phyloP scores from a whole-genome alignment of 352 stramenopile species.

The Sclerospora graminicola region DNA sequence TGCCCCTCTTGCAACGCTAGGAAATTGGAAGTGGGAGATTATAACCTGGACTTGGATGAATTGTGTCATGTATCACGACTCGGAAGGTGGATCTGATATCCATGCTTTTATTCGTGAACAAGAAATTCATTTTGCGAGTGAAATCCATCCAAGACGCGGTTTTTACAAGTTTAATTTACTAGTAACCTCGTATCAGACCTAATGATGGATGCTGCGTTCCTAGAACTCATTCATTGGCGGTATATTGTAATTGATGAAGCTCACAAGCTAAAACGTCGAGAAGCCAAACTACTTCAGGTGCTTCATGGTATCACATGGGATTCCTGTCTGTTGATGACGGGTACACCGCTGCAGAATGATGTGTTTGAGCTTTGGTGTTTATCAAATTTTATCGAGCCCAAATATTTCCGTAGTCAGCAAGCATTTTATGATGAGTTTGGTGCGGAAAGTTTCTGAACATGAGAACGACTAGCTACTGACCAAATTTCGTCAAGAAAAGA shows the following conservation, averaged over 20 bases:
- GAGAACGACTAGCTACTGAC: slow-evolving; percentile 93
- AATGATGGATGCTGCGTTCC: slow-evolving; percentile 89
- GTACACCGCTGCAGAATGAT: slow-evolving; percentile 98
- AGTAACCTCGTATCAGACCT: slow-evolving; percentile 97
- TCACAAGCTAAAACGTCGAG: no score
- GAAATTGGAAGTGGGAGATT: slow-evolving; percentile 99
- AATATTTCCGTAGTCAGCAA: slow-evolving; percentile 92
- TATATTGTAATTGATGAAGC: slow-evolving; percentile 98
- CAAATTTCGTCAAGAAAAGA: slow-evolving; percentile 93
- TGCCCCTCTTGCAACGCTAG: slow-evolving; percentile 94
- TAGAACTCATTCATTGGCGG: slow-evolving; percentile 92
- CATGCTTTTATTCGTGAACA: slow-evolving; percentile 90
- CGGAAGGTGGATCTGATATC: slow-evolving; percentile 83
- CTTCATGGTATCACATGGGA: slow-evolving; percentile 80
- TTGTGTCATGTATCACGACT: slow-evolving; percentile 98
- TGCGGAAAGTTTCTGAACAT: slow-evolving; percentile 91
- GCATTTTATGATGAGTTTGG: slow-evolving; percentile 95
- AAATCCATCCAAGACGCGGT: slow-evolving; percentile 56
- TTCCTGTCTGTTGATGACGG: slow-evolving; percentile 93
- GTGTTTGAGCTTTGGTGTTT: slow-evolving; percentile 99
- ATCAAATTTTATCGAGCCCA: slow-evolving; percentile 96
- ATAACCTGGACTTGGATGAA: slow-evolving; percentile 98
- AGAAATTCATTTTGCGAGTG: slow-evolving; percentile 93
- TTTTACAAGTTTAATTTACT: slow-evolving; percentile 95
- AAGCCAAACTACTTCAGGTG: slow-evolving; percentile 89